Evolutionary conservation across 371 early-diverging fungal genomes (phyloP), one percentile per base, ranked within the genome.

Genomic region (Coemansia sp.): DNA sequence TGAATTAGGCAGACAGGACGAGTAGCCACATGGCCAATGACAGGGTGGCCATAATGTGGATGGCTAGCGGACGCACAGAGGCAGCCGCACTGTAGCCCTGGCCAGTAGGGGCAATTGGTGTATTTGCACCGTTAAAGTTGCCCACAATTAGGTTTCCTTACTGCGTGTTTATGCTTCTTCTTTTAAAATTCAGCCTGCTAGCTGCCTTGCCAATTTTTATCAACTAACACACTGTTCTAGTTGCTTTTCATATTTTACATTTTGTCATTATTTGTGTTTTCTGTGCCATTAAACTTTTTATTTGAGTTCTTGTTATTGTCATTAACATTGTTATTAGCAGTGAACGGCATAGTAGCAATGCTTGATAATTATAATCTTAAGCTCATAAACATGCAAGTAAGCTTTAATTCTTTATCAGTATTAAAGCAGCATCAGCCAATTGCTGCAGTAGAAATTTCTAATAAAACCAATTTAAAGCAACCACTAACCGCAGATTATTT

Each of bases 141-240:
- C 74, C 69, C 11, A 68, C 69, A 16, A 74, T 51, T 0, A 69
- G 74, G 53, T 65, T 74, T 10, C n/a, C 74, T 35, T 56, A 58
- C 59, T 74, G 74, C 42, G 41, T 9, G 45, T 42, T 51, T 3
- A 51, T 13, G n/a, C 6, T 26, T 7, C 34, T 51, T 4, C 11
- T 16, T 31, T 62, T 34, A 4, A 26, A 6, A 30, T 62, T 53
- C 34, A 66, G 52, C 0, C 62, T 62, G 4, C 36, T 26, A 1
- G 43, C 49, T 3, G 16, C 60, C 5, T n/a, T 55, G 1, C 31
- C 36, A 20, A 26, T 62, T 26, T 26, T 26, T 26, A 20, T 26
- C 26, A 26, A 26, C 26, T 26, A 26, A 26, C 26, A 20, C 20
- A 26, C 26, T 26, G 26, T 26, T 26, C 1, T 26, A 26, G 26